A percentile compares a stretch with the other conserved stretches of the same genome.
Conservation (phyloP, 2,329 filamentous ascomycete genomes). For the Alternaria triticimaculans region DNA sequence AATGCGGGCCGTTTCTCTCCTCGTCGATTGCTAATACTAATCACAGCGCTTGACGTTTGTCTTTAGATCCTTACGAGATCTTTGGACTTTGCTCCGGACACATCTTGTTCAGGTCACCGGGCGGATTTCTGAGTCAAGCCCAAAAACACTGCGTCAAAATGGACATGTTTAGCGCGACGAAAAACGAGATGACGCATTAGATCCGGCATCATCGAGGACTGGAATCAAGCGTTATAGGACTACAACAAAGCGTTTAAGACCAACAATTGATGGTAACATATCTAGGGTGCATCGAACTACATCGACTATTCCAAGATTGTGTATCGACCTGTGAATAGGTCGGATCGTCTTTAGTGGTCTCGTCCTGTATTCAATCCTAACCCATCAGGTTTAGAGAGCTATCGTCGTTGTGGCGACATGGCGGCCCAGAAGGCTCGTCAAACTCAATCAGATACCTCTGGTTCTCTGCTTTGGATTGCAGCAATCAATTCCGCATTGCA, state of each 20-base stretch:
- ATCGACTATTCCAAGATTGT: not conserved
- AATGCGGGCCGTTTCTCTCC: not conserved
- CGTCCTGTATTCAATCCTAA: not conserved
- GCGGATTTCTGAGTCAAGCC: not conserved
- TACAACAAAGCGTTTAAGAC: not conserved
- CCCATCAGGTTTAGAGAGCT: not conserved
- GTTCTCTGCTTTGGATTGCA: not conserved
- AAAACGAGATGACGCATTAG: not conserved
- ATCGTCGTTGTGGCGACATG: not conserved
- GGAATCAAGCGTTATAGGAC: not conserved
- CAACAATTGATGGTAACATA: not conserved
- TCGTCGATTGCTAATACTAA: not conserved
- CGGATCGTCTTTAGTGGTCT: not conserved
- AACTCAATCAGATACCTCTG: not conserved
- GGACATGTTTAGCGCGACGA: not conserved
- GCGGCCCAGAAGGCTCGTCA: not conserved
- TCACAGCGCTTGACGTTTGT: not conserved
- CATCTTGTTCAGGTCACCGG: not conserved
- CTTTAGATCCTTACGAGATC: not conserved
- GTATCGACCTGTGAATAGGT: not conserved
- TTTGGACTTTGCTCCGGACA: not conserved
- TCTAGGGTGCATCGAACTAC: not conserved
- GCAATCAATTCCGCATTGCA: not conserved
- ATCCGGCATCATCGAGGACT: not conserved
- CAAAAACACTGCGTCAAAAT: not conserved